Evolutionary conservation across 1,139 yeast genomes (phyloP).

Genomic region (Blastobotrys aristatus): DNA sequence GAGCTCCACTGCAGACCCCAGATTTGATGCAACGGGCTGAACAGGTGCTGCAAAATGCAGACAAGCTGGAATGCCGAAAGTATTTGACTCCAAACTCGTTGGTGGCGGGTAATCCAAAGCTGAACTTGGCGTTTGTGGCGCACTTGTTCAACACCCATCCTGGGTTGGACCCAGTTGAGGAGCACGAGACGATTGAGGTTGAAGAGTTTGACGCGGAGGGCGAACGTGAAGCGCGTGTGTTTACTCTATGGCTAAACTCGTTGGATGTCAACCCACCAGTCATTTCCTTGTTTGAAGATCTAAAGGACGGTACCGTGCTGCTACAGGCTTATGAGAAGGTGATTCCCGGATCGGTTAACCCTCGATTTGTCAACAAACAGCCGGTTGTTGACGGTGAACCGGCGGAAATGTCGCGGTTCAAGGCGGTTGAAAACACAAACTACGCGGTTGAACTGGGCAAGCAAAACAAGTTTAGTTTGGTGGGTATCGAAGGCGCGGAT

Average conservation of each 20-base stretch:
- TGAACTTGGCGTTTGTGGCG: slow-evolving; percentile 95
- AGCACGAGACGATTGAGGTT: slow-evolving; percentile 74
- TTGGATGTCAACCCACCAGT: slow-evolving; percentile 95
- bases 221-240: slow-evolving; percentile 98
- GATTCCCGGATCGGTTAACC: slow-evolving; percentile 84
- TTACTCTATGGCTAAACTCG: slow-evolving; percentile 94
- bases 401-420: slow-evolving; percentile 72
- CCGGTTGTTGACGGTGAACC: slow-evolving; percentile 53
- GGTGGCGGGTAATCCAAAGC: slow-evolving; percentile 94
- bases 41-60: slow-evolving; percentile 79
- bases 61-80: slow-evolving; percentile 85
- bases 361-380: slow-evolving; percentile 74
- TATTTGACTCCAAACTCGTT: slow-evolving; percentile 89
- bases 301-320: slow-evolving; percentile 85
- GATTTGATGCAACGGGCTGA: slow-evolving; percentile 82
- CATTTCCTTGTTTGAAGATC: slow-evolving; percentile 84
- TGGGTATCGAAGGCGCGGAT: slow-evolving; percentile 97
- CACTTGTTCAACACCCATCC: slow-evolving; percentile 95
- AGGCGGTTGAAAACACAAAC: slow-evolving; percentile 92
- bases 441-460: slow-evolving; percentile 96
- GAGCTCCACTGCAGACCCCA: slow-evolving; percentile 66
- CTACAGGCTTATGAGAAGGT: slow-evolving; percentile 95
- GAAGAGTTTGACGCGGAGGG: slow-evolving; percentile 98
- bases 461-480: slow-evolving; percentile 84
- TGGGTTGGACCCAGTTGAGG: slow-evolving; percentile 93